Base-by-base conservation (phyloP, 331 rosid genomes). In the Acacia concinna region DNA sequence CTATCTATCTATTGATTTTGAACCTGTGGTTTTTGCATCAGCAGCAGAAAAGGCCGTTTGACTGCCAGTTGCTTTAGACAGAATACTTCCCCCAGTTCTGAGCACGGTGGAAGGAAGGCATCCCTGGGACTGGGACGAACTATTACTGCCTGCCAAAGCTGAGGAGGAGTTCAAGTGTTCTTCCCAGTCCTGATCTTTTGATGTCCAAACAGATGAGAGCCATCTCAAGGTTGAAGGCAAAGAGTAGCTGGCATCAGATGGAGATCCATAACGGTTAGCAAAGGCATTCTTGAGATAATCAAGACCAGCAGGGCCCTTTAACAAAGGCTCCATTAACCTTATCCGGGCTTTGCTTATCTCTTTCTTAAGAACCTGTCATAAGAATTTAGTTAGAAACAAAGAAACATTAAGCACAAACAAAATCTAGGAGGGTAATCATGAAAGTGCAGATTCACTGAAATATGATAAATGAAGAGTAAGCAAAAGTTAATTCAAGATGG, bases 281-380 rank as follows among this genome's bases (percentile, higher is more conserved):
- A 95, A 95, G 49, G 94, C 90, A 84, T 87, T 93, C 84, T 87
- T 85, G 10, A 95, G 98, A 83, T 95, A 95, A 54, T 95, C 94
- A 76, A 93, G 78, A 81, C 99, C 99, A 73, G 96, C 87, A 71
- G 99, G 91, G 11, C 99, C 99, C 83, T 85, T 88, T 47, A 95
- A 77, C 83, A 93, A 79, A 77, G 97, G 95, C 86, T 93, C 92
- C 88, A 91, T 85, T 35, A 93, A 56, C 85, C 78, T 81, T 74
- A 95, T 80, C 8, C 97, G 96, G 43, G 99, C 96, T 90, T 85
- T 88, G 88, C 99, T 95, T 56, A 95, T 93, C 87, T 93, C 99
- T 79, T 72, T 90, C 85, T 93, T 95, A 51, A 95, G 98, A 74
- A 86, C 86, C 99, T 95, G 91, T 11, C 47, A 60, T 1, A 65